These are phyloP conservation scores for Schizosaccharomyces octosporus DNA, from an alignment of 805 yeast genomes.

Conservation along the genomic window DNA sequence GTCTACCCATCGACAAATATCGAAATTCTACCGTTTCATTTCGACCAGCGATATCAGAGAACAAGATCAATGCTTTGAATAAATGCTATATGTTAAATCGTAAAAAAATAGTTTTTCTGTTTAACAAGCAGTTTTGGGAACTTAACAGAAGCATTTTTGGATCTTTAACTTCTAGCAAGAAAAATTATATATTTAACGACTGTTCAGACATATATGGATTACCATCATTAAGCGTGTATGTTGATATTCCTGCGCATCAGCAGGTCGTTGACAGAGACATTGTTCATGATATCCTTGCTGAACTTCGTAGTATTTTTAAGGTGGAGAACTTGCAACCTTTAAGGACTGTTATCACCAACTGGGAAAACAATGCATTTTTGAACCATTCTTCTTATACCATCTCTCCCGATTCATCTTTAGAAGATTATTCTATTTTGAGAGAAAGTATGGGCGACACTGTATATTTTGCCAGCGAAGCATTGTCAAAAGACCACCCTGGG, in stretches of 20 bases:
- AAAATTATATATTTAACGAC: not conserved
- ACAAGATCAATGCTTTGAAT: slow-evolving; percentile 18
- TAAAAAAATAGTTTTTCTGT: slow-evolving; percentile 18
- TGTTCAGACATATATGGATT: slow-evolving; percentile 13
- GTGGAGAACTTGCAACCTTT: not conserved
- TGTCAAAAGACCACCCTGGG: slow-evolving; percentile 19
- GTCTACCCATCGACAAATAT: slow-evolving; percentile 20
- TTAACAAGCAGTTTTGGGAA: slow-evolving; percentile 19
- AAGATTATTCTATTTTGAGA: slow-evolving; percentile 19
- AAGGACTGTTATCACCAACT: not conserved
- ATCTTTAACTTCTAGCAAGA: not conserved
- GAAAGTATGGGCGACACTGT: slow-evolving; percentile 16
- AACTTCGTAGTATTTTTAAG: slow-evolving; percentile 12
- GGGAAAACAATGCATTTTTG: not conserved
- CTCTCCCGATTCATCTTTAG: slow-evolving; percentile 15
- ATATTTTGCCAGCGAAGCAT: slow-evolving; percentile 22
- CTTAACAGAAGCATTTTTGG: slow-evolving; percentile 4
- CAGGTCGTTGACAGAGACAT: slow-evolving; percentile 14
- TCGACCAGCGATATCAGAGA: slow-evolving; percentile 19
- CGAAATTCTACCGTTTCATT: slow-evolving; percentile 17
- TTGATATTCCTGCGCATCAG: slow-evolving; percentile 15
- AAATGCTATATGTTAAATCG: slow-evolving; percentile 18
- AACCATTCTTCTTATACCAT: not conserved
- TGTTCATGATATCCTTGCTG: slow-evolving; percentile 13
- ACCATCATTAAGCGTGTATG: slow-evolving; percentile 15